Percentiles rank a stretch among this genome's conserved stretches.
Evolutionary conservation across 345 rosid genomes (phyloP).

Genomic region (Eucalyptus grandis): DNA sequence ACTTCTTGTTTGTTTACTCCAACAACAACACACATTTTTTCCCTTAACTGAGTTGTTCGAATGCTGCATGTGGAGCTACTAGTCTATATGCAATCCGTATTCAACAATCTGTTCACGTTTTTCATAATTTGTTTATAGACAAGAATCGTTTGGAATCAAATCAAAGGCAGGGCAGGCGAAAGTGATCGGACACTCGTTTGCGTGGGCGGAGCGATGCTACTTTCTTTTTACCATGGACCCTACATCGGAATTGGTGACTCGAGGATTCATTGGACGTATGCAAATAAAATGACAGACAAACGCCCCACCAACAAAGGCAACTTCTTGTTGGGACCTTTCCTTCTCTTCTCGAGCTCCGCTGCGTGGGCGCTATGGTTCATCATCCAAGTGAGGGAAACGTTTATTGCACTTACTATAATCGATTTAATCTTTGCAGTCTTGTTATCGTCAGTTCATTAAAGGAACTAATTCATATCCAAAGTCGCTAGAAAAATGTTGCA

Average conservation of each 20-base stretch:
- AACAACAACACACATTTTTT: not conserved
- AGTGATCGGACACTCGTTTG: constrained; percentile 55
- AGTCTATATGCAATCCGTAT: not conserved
- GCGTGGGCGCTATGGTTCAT: constrained; percentile 77
- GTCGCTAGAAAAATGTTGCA: not conserved
- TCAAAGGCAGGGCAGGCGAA: constrained; percentile 67
- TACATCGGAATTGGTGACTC: constrained; percentile 45
- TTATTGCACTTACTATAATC: not conserved
- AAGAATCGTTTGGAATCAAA: constrained; percentile 56
- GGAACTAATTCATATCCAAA: not conserved
- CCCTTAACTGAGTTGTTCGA: not conserved
- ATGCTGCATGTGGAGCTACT: not conserved
- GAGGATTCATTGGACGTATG: constrained; percentile 65
- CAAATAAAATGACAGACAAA: constrained; percentile 9
- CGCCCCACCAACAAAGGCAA: constrained; percentile 8
- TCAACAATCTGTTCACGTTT: not conserved
- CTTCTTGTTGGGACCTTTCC: constrained; percentile 45
- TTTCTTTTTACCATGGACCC: constrained; percentile 81
- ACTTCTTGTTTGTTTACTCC: not conserved
- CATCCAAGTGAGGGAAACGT: constrained; percentile 38
- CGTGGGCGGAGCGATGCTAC: constrained; percentile 85
- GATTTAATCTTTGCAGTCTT: not conserved
- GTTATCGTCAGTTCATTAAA: not conserved
- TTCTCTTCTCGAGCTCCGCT: constrained; percentile 42
- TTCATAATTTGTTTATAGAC: constrained; percentile 14